Conservation (phyloP, 768 basidiomycete species). For the Suillus luteus region DNA sequence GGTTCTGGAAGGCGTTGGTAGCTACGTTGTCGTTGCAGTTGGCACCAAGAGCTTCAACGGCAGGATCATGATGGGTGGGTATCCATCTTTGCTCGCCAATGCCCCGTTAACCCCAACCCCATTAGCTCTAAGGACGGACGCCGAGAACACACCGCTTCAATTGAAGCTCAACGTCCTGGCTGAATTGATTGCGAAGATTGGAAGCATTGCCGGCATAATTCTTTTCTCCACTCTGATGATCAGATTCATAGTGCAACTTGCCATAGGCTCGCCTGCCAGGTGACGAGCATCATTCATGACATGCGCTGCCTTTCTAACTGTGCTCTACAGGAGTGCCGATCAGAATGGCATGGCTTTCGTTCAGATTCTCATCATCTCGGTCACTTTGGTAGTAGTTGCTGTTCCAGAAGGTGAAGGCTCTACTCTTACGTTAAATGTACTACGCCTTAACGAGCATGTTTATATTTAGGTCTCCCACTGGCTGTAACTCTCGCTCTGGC, state of each 20-base stretch:
- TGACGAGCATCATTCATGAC: constrained; percentile 28
- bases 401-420: constrained; percentile 72
- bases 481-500: constrained; percentile 96
- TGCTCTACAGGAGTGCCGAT: constrained; percentile 57
- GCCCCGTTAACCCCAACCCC: not conserved
- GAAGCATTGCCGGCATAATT: constrained; percentile 75
- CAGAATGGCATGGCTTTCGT: constrained; percentile 90
- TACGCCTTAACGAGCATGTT: constrained; percentile 6
- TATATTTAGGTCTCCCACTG: constrained; percentile 73
- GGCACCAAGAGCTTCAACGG: constrained; percentile 95
- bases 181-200: constrained; percentile 92
- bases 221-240: constrained; percentile 90
- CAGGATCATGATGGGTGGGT: constrained; percentile 93
- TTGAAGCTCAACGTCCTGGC: constrained; percentile 92
- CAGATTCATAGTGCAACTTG: constrained; percentile 90
- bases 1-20: constrained; percentile 92
- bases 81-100: not conserved
- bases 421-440: not conserved
- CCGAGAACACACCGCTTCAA: constrained; percentile 92
- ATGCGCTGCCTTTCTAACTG: not conserved
- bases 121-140: constrained; percentile 80
- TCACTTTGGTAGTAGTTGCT: constrained; percentile 87
- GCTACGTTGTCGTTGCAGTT: constrained; percentile 90
- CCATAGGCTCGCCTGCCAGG: constrained; percentile 57
- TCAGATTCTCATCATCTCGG: constrained; percentile 91